These are phyloP conservation scores for Cladophialophora bantiana DNA, from an alignment of 2,329 filamentous ascomycete genomes.

Conservation along the genomic window DNA sequence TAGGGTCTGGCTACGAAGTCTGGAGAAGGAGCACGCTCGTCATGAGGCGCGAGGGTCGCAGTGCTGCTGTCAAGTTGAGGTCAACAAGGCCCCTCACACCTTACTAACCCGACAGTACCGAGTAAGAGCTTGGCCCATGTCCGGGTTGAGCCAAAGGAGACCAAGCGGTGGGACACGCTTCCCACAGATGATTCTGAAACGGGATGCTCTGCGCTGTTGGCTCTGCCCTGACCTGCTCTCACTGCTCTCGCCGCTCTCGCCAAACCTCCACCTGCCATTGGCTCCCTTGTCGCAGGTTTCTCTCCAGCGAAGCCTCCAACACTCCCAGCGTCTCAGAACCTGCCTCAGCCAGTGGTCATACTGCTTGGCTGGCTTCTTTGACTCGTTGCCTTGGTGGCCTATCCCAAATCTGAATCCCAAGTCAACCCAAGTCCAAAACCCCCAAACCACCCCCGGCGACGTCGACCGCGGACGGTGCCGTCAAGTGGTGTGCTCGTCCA, in stretches of 20 bases:
- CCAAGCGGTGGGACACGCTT: background rate
- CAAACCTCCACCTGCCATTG: constrained; percentile 15
- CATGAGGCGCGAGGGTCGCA: background rate
- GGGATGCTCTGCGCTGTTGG: too few species aligned
- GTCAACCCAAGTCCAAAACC: constrained; percentile 13
- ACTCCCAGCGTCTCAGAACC: constrained; percentile 26
- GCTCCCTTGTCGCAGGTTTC: constrained; percentile 18
- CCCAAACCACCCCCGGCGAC: background rate
- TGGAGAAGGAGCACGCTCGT: background rate
- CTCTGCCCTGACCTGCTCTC: background rate
- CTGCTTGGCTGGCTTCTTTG: constrained; percentile 11
- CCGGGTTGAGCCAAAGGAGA: background rate
- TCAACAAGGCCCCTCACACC: background rate
- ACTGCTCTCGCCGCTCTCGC: constrained; percentile 4
- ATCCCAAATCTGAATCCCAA: constrained; percentile 19
- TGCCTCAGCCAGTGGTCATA: constrained; percentile 30
- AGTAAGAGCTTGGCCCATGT: background rate
- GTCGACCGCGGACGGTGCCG: constrained; percentile 13
- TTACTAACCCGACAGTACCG: too few species aligned
- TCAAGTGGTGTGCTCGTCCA: constrained; percentile 6
- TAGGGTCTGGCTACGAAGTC: too few species aligned
- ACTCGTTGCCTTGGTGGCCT: constrained; percentile 4
- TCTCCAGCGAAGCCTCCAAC: constrained; percentile 19
- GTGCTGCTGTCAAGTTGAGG: background rate
- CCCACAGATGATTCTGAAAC: too few species aligned